Conservation (phyloP, 208 protist species). For the Leptomonas seymouri region DNA sequence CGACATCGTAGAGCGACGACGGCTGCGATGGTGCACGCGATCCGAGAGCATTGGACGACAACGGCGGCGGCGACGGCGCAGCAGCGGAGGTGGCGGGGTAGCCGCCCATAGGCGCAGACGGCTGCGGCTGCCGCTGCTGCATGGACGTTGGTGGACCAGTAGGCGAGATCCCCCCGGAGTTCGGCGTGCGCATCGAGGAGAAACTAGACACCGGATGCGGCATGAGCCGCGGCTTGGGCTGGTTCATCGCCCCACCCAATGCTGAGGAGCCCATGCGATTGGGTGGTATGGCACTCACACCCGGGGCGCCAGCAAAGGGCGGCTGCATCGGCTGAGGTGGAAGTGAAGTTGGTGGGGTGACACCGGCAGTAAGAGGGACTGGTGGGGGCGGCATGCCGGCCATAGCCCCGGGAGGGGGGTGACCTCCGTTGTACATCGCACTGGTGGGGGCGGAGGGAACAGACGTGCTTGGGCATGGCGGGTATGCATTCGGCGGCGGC, state of each 20-base stretch:
- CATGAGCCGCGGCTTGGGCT: slow-evolving; percentile 60
- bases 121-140: slow-evolving; percentile 12
- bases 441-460: background rate
- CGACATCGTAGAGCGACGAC: slow-evolving; percentile 29
- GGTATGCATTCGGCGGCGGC: slow-evolving; percentile 1
- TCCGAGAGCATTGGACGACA: background rate
- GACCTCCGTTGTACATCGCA: slow-evolving; percentile 18
- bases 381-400: slow-evolving; percentile 4
- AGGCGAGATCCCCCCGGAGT: background rate
- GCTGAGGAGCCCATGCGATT: slow-evolving; percentile 17
- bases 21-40: slow-evolving; percentile 26
- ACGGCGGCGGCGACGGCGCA: slow-evolving; percentile 11
- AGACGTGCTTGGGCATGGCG: too few relatives aligned
- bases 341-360: background rate
- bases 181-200: slow-evolving; percentile 43
- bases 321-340: background rate
- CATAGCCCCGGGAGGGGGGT: slow-evolving; percentile 7
- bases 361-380: background rate
- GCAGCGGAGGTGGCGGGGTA: background rate
- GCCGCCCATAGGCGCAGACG: background rate
- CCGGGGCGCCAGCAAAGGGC: background rate
- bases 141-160: slow-evolving; percentile 18
- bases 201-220: slow-evolving; percentile 69
- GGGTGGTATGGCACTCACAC: slow-evolving; percentile 6
- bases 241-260: slow-evolving; percentile 9